Evolutionary conservation across 2,329 filamentous ascomycete genomes (phyloP).

Genomic region (Botryotinia narcissicola): DNA sequence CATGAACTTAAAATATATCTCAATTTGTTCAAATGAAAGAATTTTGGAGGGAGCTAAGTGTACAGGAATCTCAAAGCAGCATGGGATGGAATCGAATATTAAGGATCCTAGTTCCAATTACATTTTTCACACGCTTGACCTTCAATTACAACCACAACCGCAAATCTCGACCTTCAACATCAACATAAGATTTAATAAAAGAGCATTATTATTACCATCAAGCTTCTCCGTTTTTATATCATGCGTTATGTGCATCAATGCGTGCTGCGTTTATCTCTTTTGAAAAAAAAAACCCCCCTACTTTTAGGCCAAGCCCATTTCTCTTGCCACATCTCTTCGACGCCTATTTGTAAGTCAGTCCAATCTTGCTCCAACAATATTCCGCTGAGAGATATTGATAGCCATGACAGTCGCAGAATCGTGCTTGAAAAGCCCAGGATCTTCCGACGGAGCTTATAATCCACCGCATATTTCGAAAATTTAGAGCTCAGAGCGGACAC

Average conservation of each 20-base stretch:
- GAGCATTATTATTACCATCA: neutral
- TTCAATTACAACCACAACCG: neutral
- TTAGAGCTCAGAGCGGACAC: neutral
- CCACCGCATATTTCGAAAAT: neutral
- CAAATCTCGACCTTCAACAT: neutral
- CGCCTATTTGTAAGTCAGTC: neutral
- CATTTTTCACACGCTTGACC: neutral
- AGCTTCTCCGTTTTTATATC: neutral
- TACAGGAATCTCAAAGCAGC: neutral
- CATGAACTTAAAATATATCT: neutral
- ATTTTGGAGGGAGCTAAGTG: neutral
- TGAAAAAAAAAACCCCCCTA: neutral
- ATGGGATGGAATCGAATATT: neutral
- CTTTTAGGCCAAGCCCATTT: neutral
- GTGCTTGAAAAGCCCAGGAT: too few species aligned
- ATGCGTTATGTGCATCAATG: neutral
- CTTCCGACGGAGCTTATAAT: neutral
- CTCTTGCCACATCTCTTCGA: neutral
- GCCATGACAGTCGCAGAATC: neutral
- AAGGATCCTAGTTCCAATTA: neutral
- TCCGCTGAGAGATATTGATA: accelerated
- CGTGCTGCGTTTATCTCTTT: neutral
- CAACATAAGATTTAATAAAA: neutral
- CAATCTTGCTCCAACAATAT: neutral
- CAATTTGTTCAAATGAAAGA: too few species aligned